These are phyloP conservation scores for Naganishia onofrii DNA, from an alignment of 768 basidiomycete genomes.

Conservation along the genomic window DNA sequence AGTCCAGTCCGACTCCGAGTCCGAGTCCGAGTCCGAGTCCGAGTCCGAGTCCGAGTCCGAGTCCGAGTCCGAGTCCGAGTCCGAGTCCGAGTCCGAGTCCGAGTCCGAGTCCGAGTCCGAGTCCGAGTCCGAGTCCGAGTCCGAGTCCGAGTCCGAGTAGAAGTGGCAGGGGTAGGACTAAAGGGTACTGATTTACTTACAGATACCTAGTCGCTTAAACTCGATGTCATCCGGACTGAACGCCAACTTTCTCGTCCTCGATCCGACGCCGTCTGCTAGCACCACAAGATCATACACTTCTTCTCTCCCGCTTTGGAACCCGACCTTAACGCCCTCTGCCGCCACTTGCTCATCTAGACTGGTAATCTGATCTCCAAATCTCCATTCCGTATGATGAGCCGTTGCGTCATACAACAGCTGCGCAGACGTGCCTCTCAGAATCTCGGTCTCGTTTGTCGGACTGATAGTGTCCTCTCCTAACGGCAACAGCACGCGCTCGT, in stretches of 20 bases:
- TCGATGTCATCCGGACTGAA: conserved; percentile 30
- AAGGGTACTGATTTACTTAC: conserved; percentile 1
- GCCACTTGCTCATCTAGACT: conserved; percentile 27
- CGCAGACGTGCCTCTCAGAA: conserved; percentile 43
- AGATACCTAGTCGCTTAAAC: conserved; percentile 1
- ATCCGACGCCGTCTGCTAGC: conserved; percentile 41
- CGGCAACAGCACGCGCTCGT: conserved; percentile 27
- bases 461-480: not conserved
- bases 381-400: not conserved
- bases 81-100: too few species aligned
- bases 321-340: conserved; percentile 32
- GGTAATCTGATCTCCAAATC: conserved; percentile 24
- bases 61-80: too few species aligned
- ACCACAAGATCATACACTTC: conserved; percentile 39
- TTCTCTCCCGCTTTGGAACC: conserved; percentile 36
- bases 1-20: too few species aligned
- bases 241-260: conserved; percentile 29
- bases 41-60: too few species aligned
- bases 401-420: conserved; percentile 33
- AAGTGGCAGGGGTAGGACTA: too few species aligned
- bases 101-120: too few species aligned
- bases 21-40: too few species aligned
- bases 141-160: too few species aligned
- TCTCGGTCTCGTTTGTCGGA: conserved; percentile 42
- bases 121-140: too few species aligned